Evolutionary conservation across 2,329 filamentous ascomycete genomes (phyloP).

Genomic region (Cadophora sp.): DNA sequence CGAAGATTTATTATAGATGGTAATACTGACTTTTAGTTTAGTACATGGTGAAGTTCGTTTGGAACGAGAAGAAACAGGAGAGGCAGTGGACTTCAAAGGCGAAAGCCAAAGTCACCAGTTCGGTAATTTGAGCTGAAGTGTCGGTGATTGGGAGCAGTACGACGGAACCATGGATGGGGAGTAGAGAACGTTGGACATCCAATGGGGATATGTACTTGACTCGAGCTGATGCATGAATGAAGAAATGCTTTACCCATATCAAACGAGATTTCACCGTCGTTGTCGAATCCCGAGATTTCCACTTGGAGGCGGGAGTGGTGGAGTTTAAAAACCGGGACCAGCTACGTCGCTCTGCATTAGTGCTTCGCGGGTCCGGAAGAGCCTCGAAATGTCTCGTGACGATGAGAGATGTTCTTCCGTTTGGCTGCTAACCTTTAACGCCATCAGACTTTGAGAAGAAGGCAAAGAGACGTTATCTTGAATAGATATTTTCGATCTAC

Average conservation of each 20-base stretch:
- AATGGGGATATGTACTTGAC: background rate
- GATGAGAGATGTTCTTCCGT: background rate
- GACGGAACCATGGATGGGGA: background rate
- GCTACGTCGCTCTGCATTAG: conserved; percentile 15
- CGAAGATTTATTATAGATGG: background rate
- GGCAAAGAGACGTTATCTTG: background rate
- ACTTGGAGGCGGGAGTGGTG: conserved; percentile 15
- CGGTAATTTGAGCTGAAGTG: background rate
- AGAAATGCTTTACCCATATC: background rate
- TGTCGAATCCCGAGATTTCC: background rate
- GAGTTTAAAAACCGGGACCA: conserved; percentile 10
- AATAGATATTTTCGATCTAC: background rate
- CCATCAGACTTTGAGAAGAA: background rate
- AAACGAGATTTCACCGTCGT: background rate
- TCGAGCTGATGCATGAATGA: conserved; percentile 6
- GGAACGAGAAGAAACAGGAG: background rate
- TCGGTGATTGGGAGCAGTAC: background rate
- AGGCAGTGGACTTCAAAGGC: background rate
- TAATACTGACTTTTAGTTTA: background rate
- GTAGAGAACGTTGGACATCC: background rate
- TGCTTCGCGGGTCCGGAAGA: background rate
- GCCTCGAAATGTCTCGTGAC: background rate
- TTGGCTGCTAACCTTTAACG: background rate
- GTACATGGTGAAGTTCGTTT: background rate
- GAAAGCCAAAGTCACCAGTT: conserved; percentile 1